Base-by-base conservation (phyloP, 1,284 basidiomycete species). In the Cryptococcus sp. region DNA sequence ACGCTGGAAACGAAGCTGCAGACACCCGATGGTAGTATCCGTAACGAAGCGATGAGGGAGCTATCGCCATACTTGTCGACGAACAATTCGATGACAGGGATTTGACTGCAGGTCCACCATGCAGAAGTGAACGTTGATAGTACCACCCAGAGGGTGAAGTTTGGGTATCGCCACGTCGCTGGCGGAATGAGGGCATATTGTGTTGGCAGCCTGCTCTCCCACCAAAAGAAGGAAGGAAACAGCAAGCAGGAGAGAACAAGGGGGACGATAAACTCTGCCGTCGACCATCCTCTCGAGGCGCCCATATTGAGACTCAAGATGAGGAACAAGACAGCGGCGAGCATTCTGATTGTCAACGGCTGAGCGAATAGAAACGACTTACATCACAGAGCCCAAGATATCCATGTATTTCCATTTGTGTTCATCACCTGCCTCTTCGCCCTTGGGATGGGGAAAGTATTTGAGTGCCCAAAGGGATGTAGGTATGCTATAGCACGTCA, bases 181-280 rank as follows among this genome's bases (percentile, higher is more conserved):
- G 72, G 60, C 1, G 76, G 70, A 35, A 79, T 58, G 25, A 78
- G 58, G 0, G 78, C 76, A 52, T 72, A 67, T 8, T 54, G 56
- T 16, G 70, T 62, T 13, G 63, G 61, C n/a, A 76, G 57, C 1
- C 57, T 49, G 1, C 62, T 57, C 42, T 77, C 71, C 58, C 59
- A 68, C 30, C 50, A 23, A 53, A 65, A 69, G 58, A 75, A 76
- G 19, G 58, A n/a, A n/a, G 55, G 67, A 57, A 67, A 64, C 23
- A 70, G 58, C 17, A 62, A 35, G 8, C 61, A 52, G 3, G 66
- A 69, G 42, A 71, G 53, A 55, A 73, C 57, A 57, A 73, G 65
- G 3, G 70, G 70, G 22, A 56, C 68, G 47, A 70, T 56, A 57
- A 71, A 72, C 7, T 45, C 54, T 16, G 70, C 55, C 6, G 52